Percentiles rank a stretch among this genome's conserved stretches.
phyloP scores from a whole-genome alignment of 306 rosid genomes.

The Prunus davidiana region DNA sequence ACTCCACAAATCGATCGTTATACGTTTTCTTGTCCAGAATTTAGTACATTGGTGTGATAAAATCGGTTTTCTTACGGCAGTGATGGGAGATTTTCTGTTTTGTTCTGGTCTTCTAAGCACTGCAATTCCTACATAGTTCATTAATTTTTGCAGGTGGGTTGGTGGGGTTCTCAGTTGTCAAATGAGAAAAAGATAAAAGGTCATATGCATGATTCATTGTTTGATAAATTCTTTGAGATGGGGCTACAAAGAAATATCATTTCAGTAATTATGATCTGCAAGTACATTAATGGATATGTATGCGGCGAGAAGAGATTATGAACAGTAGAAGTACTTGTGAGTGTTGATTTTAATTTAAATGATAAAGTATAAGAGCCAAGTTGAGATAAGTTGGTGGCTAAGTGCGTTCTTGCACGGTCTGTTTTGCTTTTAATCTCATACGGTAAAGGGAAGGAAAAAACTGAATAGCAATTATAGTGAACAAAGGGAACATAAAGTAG shows the following conservation, averaged over 20 bases:
- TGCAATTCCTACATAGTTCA: background rate
- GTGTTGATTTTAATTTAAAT: background rate
- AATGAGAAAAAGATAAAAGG: constrained; percentile 11
- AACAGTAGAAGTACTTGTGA: background rate
- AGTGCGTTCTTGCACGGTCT: constrained; percentile 11
- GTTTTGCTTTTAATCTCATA: background rate
- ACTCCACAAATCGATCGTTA: background rate
- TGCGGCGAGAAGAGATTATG: constrained; percentile 58
- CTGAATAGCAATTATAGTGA: constrained; percentile 24
- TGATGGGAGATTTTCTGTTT: constrained; percentile 1
- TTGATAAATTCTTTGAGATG: constrained; percentile 26
- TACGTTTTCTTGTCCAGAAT: background rate
- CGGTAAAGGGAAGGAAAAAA: constrained; percentile 9
- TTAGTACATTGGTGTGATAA: constrained; percentile 16
- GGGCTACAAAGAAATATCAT: constrained; percentile 22
- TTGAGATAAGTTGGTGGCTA: constrained; percentile 6
- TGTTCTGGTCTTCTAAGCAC: background rate
- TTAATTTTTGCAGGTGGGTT: constrained; percentile 10
- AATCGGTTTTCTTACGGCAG: background rate
- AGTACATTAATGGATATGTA: constrained; percentile 24
- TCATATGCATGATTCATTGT: constrained; percentile 22
- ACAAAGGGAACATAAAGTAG: constrained; percentile 22
- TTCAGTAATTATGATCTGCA: constrained; percentile 35
- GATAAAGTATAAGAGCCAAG: constrained; percentile 1
- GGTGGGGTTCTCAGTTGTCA: constrained; percentile 18